Evolutionary conservation across 352 stramenopile species (phyloP).

Genomic region (Globisporangium uncinulatum): DNA sequence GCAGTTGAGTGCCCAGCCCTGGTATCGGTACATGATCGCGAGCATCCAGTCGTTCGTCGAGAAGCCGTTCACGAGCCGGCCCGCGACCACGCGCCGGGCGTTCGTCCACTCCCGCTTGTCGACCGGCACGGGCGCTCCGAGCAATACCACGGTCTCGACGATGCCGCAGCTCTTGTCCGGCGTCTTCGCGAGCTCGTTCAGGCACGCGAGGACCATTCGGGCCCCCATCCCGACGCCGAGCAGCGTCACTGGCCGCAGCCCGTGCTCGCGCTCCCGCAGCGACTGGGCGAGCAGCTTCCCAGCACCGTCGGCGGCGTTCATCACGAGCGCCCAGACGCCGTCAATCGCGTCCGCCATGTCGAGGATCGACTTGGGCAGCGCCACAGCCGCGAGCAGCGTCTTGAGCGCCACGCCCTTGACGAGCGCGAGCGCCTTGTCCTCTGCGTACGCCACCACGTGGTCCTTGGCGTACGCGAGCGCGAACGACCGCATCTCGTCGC

Average conservation of each 20-base stretch:
- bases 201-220: slow-evolving; percentile 84
- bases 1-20: slow-evolving; percentile 75
- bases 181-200: slow-evolving; percentile 79
- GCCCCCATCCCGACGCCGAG: slow-evolving; percentile 88
- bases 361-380: slow-evolving; percentile 66
- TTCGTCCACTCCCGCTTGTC: slow-evolving; percentile 60
- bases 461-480: slow-evolving; percentile 31
- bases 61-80: slow-evolving; percentile 88
- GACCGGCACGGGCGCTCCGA: slow-evolving; percentile 75
- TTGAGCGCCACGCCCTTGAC: slow-evolving; percentile 71
- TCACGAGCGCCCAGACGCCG: slow-evolving; percentile 76
- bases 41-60: slow-evolving; percentile 90
- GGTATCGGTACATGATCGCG: slow-evolving; percentile 86
- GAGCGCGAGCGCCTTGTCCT: slow-evolving; percentile 39
- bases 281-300: slow-evolving; percentile 68
- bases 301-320: slow-evolving; percentile 65
- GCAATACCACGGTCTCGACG: slow-evolving; percentile 84
- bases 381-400: slow-evolving; percentile 66
- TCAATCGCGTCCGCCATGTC: slow-evolving; percentile 72
- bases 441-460: slow-evolving; percentile 57
- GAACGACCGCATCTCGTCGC: slow-evolving; percentile 79
- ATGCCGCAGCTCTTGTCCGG: slow-evolving; percentile 61
- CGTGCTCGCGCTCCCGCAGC: slow-evolving; percentile 59
- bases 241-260: slow-evolving; percentile 83
- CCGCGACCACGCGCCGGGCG: slow-evolving; percentile 65